Evolutionary conservation across 2,329 filamentous ascomycete genomes (phyloP).

Genomic region (Dothideomycetes sp.): DNA sequence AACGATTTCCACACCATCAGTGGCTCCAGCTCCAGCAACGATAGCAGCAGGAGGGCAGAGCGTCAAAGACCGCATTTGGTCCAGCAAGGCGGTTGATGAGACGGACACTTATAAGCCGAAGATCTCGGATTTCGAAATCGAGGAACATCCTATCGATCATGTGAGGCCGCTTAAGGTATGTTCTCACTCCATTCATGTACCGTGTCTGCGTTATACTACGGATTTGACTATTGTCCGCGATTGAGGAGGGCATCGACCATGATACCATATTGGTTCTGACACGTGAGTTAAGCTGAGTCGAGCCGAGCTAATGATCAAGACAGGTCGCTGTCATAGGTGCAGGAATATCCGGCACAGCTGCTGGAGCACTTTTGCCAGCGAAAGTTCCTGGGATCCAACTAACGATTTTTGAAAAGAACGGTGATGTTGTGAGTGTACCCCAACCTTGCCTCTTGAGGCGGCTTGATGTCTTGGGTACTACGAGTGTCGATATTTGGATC

Average conservation of each 20-base stretch:
- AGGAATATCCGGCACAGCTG: slow-evolving; percentile 51
- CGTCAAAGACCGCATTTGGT: not conserved
- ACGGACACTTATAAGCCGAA: not conserved
- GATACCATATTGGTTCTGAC: too few species aligned
- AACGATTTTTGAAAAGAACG: slow-evolving; percentile 57
- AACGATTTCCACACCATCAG: slow-evolving; percentile 24
- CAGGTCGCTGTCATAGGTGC: slow-evolving; percentile 52
- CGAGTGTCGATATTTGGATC: not conserved
- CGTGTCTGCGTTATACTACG: not conserved
- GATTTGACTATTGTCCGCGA: not conserved
- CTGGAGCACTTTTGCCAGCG: slow-evolving; percentile 53
- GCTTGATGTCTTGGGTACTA: slow-evolving; percentile 45
- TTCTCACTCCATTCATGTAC: not conserved
- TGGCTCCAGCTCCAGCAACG: slow-evolving; percentile 14
- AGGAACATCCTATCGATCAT: slow-evolving; percentile 18
- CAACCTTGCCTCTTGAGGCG: not conserved
- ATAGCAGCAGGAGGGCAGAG: not conserved
- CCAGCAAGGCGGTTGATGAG: not conserved
- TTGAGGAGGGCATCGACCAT: too few species aligned
- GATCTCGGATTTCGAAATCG: slow-evolving; percentile 17
- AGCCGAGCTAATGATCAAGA: too few species aligned
- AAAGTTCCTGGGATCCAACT: slow-evolving; percentile 60
- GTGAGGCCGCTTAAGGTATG: slow-evolving; percentile 15
- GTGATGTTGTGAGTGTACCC: slow-evolving; percentile 46
- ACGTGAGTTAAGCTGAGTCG: too few species aligned